Conservation (phyloP, 129 eudicot genomes). For the Flaveria brownii region DNA sequence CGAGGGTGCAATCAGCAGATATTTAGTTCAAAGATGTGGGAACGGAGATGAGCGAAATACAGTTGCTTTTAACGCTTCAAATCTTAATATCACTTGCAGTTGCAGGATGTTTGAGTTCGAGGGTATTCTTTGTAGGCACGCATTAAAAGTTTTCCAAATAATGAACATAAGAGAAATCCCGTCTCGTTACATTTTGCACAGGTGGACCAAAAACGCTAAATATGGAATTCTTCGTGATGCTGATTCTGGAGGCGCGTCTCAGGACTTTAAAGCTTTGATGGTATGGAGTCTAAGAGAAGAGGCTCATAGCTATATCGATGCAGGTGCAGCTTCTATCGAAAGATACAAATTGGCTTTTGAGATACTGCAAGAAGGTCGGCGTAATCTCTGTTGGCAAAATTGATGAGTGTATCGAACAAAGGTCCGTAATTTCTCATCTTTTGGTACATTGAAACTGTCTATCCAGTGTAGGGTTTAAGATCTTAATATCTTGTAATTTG, state of each 20-base stretch:
- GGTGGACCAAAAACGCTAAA: slow-evolving; percentile 78
- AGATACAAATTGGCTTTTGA: slow-evolving; percentile 84
- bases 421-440: slow-evolving; percentile 25
- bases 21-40: slow-evolving; percentile 70
- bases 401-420: slow-evolving; percentile 36
- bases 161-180: slow-evolving; percentile 79
- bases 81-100: slow-evolving; percentile 71
- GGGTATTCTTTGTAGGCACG: slow-evolving; percentile 80
- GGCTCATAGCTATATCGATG: slow-evolving; percentile 70
- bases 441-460: slow-evolving; percentile 14
- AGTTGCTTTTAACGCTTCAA: slow-evolving; percentile 74
- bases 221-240: slow-evolving; percentile 64
- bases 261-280: slow-evolving; percentile 68
- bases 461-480: slow-evolving; percentile 29
- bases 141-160: slow-evolving; percentile 71
- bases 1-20: slow-evolving; percentile 75
- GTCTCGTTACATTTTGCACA: slow-evolving; percentile 68
- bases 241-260: slow-evolving; percentile 65
- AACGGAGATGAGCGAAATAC: slow-evolving; percentile 76
- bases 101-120: slow-evolving; percentile 88
- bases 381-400: slow-evolving; percentile 80
- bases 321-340: slow-evolving; percentile 73
- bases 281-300: slow-evolving; percentile 85
- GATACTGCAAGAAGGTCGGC: slow-evolving; percentile 84
- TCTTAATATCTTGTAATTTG: slow-evolving; percentile 26